phyloP scores from a whole-genome alignment of 176 grass and related monocot species.

The Themeda triandra region DNA sequence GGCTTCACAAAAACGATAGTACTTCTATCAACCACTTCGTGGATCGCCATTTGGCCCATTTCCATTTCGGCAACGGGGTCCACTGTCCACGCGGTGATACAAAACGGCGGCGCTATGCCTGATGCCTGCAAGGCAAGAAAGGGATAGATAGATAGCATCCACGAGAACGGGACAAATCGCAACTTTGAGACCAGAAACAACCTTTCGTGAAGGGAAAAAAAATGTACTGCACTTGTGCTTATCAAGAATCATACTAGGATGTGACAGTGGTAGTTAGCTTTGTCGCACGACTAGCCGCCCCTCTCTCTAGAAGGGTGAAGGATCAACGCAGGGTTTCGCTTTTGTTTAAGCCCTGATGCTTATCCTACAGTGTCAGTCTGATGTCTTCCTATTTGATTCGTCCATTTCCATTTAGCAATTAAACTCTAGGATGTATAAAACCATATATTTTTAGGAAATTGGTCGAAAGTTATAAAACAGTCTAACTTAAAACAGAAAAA shows the following conservation, averaged over 20 bases:
- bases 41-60: not conserved
- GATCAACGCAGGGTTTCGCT: no score
- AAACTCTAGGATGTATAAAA: no score
- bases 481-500: no score
- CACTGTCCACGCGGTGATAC: not conserved
- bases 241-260: no score
- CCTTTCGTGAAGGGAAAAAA: not conserved
- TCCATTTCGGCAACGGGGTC: not conserved
- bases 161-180: slow-evolving; percentile 24
- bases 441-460: no score
- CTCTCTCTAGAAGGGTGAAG: not conserved
- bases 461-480: no score
- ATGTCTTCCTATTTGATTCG: no score
- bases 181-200: not conserved
- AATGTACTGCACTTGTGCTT: no score
- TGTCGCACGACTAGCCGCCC: not conserved
- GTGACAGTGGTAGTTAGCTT: not conserved
- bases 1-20: not conserved
- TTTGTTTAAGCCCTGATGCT: no score
- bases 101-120: no score
- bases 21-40: not conserved
- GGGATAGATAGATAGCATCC: not conserved
- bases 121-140: not conserved
- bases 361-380: no score
- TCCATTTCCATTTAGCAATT: no score